Evolutionary conservation across 2,329 filamentous ascomycete species (phyloP).

Genomic region (Paramyrothecium sp.): DNA sequence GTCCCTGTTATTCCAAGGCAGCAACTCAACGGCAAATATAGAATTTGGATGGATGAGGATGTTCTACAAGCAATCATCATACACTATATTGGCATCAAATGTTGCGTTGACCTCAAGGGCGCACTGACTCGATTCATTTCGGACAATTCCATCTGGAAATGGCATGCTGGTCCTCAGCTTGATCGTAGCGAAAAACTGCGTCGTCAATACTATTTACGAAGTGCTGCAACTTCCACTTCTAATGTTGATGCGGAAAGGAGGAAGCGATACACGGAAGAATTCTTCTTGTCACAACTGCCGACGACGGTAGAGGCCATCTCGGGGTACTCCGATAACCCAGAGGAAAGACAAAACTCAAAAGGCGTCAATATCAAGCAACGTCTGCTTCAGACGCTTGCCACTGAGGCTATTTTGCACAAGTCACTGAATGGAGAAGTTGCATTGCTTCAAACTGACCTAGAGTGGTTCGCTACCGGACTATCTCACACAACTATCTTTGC

Average conservation of each 20-base stretch:
- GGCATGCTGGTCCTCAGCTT: too few relatives aligned
- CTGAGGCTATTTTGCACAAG: background rate
- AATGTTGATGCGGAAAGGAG: too few relatives aligned
- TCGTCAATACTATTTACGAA: too few relatives aligned
- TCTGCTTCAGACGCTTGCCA: too few relatives aligned
- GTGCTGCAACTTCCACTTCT: too few relatives aligned
- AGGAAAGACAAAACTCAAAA: too few relatives aligned
- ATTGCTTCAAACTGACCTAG: constrained; percentile 55
- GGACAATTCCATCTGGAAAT: background rate
- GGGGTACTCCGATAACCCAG: too few relatives aligned
- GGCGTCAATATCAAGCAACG: too few relatives aligned
- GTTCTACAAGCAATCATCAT: constrained; percentile 39
- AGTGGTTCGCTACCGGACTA: constrained; percentile 55
- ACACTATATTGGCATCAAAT: constrained; percentile 21
- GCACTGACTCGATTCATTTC: background rate
- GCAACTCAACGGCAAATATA: constrained; percentile 45
- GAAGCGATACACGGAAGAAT: too few relatives aligned
- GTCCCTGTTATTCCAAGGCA: constrained; percentile 37
- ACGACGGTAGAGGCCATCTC: too few relatives aligned
- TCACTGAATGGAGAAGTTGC: constrained; percentile 29
- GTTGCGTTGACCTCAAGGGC: constrained; percentile 24
- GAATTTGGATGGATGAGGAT: constrained; percentile 55
- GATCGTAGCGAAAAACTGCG: too few relatives aligned
- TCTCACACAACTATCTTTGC: constrained; percentile 54
- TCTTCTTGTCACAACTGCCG: too few relatives aligned